Conservation (phyloP, 73 alveolate genomes). For the Paraurostyla sp. region DNA sequence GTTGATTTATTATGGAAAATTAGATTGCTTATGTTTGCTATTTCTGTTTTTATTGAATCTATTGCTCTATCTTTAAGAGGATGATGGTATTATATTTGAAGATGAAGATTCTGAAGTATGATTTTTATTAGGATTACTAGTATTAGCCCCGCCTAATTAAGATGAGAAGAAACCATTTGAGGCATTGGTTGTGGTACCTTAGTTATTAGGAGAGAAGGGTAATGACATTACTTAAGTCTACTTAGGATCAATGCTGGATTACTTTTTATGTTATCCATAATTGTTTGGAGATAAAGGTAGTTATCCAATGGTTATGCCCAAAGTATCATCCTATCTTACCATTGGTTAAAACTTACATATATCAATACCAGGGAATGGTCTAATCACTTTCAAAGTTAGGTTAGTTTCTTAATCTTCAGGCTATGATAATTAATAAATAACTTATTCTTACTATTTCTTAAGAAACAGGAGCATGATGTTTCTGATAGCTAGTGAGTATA, state of each 20-base stretch:
- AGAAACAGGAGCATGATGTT: constrained; percentile 72
- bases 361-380: constrained; percentile 58
- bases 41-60: not conserved
- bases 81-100: constrained; percentile 19
- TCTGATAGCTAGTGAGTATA: constrained; percentile 70
- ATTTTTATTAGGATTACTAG: not conserved
- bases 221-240: not conserved
- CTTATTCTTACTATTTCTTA: constrained; percentile 21
- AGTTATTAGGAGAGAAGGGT: constrained; percentile 25
- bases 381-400: constrained; percentile 6
- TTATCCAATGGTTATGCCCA: not conserved
- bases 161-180: constrained; percentile 23
- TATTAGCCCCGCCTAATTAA: too few relatives aligned
- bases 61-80: not conserved
- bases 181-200: constrained; percentile 22
- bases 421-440: not conserved
- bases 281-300: constrained; percentile 43
- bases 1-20: too few relatives aligned
- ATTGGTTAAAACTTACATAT: constrained; percentile 41
- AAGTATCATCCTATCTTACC: constrained; percentile 37
- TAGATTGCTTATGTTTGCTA: not conserved
- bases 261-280: not conserved
- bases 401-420: constrained; percentile 48
- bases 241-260: constrained; percentile 21
- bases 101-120: constrained; percentile 21